phyloP scores from a whole-genome alignment of 345 rosid species.

The Citrus medica region DNA sequence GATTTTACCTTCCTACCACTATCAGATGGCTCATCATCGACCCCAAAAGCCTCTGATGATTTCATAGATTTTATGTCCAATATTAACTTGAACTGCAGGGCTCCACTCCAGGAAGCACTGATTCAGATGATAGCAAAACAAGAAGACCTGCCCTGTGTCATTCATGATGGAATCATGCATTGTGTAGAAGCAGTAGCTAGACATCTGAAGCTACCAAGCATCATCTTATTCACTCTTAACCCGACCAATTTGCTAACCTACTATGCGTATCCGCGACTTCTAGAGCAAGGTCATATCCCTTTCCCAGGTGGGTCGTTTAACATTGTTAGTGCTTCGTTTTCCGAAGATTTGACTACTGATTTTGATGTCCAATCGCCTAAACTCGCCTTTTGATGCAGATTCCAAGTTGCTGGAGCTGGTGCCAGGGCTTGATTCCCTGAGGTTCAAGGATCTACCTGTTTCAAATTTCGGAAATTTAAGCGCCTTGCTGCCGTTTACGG shows the following conservation, averaged over 20 bases:
- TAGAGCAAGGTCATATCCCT: constrained; percentile 26
- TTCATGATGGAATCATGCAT: constrained; percentile 48
- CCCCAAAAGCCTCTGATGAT: constrained; percentile 6
- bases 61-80: constrained; percentile 8
- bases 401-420: background rate
- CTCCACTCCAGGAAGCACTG: constrained; percentile 29
- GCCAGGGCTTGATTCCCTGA: constrained; percentile 18
- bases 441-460: constrained; percentile 26
- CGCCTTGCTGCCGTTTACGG: constrained; percentile 2
- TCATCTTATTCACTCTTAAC: constrained; percentile 29
- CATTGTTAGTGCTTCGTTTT: background rate
- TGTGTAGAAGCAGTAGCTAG: constrained; percentile 35
- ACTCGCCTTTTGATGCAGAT: background rate
- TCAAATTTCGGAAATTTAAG: constrained; percentile 11
- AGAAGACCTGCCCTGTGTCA: constrained; percentile 31
- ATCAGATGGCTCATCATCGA: constrained; percentile 33
- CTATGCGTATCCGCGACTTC: constrained; percentile 14
- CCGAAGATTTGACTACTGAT: background rate
- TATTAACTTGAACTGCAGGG: constrained; percentile 36
- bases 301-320: constrained; percentile 22
- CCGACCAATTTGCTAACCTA: constrained; percentile 29
- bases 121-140: background rate
- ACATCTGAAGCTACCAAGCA: constrained; percentile 38
- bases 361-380: background rate
- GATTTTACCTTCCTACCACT: constrained; percentile 30